Base-by-base conservation (phyloP, 1,139 yeast genomes). In the Ogataea hybrid region DNA sequence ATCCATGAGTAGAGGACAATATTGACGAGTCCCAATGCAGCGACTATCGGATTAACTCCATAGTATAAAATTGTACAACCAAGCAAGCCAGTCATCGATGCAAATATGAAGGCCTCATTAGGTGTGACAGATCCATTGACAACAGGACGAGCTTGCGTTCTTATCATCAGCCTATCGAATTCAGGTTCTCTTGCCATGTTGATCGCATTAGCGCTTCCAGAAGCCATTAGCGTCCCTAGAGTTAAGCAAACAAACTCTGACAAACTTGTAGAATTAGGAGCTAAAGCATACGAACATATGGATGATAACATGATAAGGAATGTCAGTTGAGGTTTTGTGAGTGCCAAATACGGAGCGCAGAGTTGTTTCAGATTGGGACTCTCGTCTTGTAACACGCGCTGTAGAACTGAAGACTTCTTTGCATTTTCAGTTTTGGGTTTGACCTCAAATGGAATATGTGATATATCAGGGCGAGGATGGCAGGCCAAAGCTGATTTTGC, bases 131-230 rank as follows among this genome's bases (percentile, higher is more conserved):
- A 61, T 0, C 97, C 97, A 17, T 90, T 71, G 1, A 90, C 97
- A 3, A 94, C 90, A 0, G 99, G 99, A 52, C 99, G 72, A 7
- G 82, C 77, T 16, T 85, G 79, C 0, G 99, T 92, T 56, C 99
- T 71, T 2, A 85, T 77, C 99, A 92, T 94, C 58, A 77, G 76
- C 39, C 77, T 75, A 59, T 92, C 99, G 59, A 79, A 92, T 22
- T 79, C 84, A 6, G 97, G 96, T 63, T 92, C 99, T 49, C 98
- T 72, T 1, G 90, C 97, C 96, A 90, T 92, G 60, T 92, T 92
- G 40, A 92, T 88, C 3, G 97, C 95, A 64, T 92, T 92, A 2
- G 99, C 99, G 2, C 96, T 81, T 8, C 95, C 95, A 0, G 97
- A 88, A 52, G 95, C 78, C 35, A 92, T 66, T 1, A 92, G 79